These are phyloP conservation scores for Galerina sulciceps DNA, from an alignment of 768 basidiomycete species.

Conservation along the genomic window DNA sequence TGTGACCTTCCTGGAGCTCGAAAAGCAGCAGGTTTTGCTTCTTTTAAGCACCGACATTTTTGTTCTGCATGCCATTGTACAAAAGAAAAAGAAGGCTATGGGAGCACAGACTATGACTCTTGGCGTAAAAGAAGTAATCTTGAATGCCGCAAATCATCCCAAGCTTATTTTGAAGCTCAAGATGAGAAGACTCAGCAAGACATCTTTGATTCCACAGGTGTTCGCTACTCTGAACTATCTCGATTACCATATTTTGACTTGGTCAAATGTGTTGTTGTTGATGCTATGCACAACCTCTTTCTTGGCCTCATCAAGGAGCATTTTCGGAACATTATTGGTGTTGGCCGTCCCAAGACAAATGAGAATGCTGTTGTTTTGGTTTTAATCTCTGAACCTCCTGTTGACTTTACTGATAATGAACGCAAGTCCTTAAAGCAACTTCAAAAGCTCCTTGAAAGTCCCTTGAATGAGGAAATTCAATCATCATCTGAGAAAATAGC, in stretches of 20 bases:
- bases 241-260: conserved; percentile 40
- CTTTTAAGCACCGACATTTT: conserved; percentile 18
- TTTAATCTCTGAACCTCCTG: not conserved
- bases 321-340: conserved; percentile 22
- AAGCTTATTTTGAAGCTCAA: not conserved
- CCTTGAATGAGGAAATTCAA: no score
- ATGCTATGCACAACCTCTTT: conserved; percentile 44
- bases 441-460: no score
- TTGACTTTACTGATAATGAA: not conserved
- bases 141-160: conserved; percentile 19
- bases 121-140: conserved; percentile 3
- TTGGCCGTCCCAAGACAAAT: not conserved
- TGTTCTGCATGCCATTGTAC: conserved; percentile 27
- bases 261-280: conserved; percentile 29
- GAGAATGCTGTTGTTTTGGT: not conserved
- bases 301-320: conserved; percentile 36
- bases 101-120: not conserved
- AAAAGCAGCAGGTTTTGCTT: conserved; percentile 31
- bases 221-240: conserved; percentile 27
- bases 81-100: conserved; percentile 4
- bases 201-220: conserved; percentile 17
- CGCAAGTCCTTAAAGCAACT: not conserved
- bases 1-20: conserved; percentile 40
- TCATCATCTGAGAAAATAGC: no score
- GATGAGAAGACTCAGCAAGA: conserved; percentile 13